These are phyloP conservation scores for Cinnamomum micranthum DNA, from an alignment of 164 flowering plant species.

Conservation along the genomic window DNA sequence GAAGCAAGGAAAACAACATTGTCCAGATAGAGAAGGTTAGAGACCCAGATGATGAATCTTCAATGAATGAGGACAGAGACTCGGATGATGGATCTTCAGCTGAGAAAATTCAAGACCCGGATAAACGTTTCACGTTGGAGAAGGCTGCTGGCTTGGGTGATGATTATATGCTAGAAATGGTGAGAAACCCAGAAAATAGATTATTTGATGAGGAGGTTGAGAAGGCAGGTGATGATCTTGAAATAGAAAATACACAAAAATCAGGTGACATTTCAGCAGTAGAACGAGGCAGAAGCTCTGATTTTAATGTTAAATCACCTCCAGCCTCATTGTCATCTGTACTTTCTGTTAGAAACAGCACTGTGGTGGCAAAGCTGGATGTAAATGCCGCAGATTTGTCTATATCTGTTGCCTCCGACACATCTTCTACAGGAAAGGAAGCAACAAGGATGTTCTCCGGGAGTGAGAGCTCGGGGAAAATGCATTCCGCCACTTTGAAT, in stretches of 20 bases:
- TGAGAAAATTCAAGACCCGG: slow-evolving; percentile 5
- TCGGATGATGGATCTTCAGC: slow-evolving; percentile 4
- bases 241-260: background rate
- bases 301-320: background rate
- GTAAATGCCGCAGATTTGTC: background rate
- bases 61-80: background rate
- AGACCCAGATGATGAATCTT: slow-evolving; percentile 1
- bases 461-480: background rate
- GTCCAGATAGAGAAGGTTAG: too few species aligned
- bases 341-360: background rate
- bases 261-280: background rate
- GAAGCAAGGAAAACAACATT: too few species aligned
- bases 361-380: background rate
- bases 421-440: slow-evolving; percentile 3
- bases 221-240: background rate
- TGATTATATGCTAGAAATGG: background rate
- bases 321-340: background rate
- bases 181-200: slow-evolving; percentile 10
- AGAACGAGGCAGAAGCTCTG: background rate
- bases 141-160: background rate
- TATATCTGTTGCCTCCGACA: background rate
- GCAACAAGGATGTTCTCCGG: background rate
- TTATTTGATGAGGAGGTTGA: background rate
- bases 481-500: slow-evolving; percentile 5
- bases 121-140: slow-evolving; percentile 14